A percentile compares a stretch with the other conserved stretches of the same genome.
phyloP scores from a whole-genome alignment of 495 filamentous ascomycete species.

The Letharia columbiana region DNA sequence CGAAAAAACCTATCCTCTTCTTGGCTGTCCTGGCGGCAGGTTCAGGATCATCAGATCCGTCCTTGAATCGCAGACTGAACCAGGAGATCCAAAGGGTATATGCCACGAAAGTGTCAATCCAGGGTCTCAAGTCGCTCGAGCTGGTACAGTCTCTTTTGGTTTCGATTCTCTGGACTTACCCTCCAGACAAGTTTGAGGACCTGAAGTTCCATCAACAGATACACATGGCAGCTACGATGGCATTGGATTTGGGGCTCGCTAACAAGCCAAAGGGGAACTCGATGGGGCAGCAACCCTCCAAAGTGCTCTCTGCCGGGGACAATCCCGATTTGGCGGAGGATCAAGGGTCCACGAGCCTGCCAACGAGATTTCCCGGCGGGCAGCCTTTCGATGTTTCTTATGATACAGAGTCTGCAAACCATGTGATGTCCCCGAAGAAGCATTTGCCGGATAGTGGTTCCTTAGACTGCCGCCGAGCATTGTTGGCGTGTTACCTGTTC shows the following conservation, averaged over 20 bases:
- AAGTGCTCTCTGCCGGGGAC: neutral
- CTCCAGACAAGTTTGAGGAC: constrained; percentile 65
- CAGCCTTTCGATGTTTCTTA: neutral
- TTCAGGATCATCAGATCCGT: constrained; percentile 39
- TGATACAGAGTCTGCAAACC: neutral
- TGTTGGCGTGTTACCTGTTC: constrained; percentile 64
- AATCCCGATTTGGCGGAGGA: neutral
- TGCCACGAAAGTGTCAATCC: constrained; percentile 56
- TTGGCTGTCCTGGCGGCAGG: constrained; percentile 60
- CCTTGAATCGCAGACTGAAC: constrained; percentile 46
- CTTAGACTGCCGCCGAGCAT: constrained; percentile 59
- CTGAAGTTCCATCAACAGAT: constrained; percentile 77
- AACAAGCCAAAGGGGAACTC: constrained; percentile 18
- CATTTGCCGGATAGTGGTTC: constrained; percentile 44
- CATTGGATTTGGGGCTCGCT: constrained; percentile 65
- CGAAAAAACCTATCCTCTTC: constrained; percentile 60
- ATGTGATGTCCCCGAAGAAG: constrained; percentile 24
- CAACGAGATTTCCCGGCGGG: neutral
- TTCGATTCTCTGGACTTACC: constrained; percentile 64
- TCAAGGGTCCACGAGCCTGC: neutral
- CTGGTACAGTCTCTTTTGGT: constrained; percentile 67
- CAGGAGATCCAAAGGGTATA: constrained; percentile 58
- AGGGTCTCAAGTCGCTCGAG: constrained; percentile 66
- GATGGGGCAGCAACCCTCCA: neutral
- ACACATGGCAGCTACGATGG: constrained; percentile 70